These are phyloP conservation scores for Pleurotus salmoneostramineus DNA, from an alignment of 768 basidiomycete species.

Conservation along the genomic window DNA sequence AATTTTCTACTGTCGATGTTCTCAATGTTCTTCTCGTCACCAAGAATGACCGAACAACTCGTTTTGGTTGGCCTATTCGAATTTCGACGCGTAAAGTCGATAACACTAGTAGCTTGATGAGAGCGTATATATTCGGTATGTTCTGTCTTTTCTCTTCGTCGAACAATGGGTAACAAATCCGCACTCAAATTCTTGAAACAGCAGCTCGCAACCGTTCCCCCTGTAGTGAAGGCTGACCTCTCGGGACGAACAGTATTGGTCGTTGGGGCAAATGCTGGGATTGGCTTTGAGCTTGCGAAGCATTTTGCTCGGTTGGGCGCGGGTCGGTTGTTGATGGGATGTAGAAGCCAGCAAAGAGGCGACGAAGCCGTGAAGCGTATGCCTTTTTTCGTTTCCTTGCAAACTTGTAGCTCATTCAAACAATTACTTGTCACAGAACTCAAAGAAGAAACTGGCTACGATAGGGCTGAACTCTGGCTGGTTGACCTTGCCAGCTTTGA, in stretches of 20 bases:
- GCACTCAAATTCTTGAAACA: conserved; percentile 7
- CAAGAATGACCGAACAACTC: no score
- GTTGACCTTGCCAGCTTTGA: conserved; percentile 38
- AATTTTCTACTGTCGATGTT: no score
- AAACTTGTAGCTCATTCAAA: no score
- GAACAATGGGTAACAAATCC: not conserved
- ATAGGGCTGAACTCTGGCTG: conserved; percentile 31
- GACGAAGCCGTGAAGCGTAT: conserved; percentile 29
- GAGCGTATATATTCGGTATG: no score
- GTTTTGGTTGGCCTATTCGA: no score
- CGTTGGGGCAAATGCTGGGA: conserved; percentile 45
- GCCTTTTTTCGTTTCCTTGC: conserved; percentile 7
- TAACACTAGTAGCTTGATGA: no score
- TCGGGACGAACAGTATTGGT: conserved; percentile 45
- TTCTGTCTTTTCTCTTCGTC: not conserved
- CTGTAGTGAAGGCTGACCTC: conserved; percentile 32
- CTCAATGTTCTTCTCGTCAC: no score
- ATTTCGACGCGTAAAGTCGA: no score
- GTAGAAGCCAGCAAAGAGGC: conserved; percentile 32
- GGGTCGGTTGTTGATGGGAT: conserved; percentile 34
- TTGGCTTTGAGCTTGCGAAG: conserved; percentile 43
- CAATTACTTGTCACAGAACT: conserved; percentile 16
- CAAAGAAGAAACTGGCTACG: conserved; percentile 26
- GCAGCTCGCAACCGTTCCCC: conserved; percentile 21
- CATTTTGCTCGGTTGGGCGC: conserved; percentile 43